Evolutionary conservation across 2,329 filamentous ascomycete genomes (phyloP).

Genomic region (Rhytidhysteron rufulum): DNA sequence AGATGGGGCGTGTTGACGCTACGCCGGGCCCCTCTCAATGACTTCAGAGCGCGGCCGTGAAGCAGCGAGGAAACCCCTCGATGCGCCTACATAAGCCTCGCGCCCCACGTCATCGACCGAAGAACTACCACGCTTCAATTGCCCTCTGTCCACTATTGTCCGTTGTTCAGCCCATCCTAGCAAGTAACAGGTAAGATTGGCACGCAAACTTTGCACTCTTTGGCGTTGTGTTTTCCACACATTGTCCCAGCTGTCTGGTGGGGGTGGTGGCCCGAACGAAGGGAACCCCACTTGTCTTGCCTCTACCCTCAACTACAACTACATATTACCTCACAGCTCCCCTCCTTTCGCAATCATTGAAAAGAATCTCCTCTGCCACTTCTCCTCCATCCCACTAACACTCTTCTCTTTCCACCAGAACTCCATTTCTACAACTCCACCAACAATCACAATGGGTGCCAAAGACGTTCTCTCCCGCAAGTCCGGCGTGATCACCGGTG

Average conservation of each 20-base stretch:
- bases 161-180: constrained; percentile 4
- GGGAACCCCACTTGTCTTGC: background rate
- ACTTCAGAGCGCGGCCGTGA: constrained; percentile 36
- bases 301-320: background rate
- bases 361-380: background rate
- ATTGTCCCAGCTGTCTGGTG: too few species aligned
- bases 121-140: constrained; percentile 10
- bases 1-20: constrained; percentile 14
- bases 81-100: constrained; percentile 11
- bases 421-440: constrained; percentile 10
- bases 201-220: constrained; percentile 6
- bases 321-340: constrained; percentile 5
- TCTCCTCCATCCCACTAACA: constrained; percentile 5
- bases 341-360: too few species aligned
- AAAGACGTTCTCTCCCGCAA: constrained; percentile 59
- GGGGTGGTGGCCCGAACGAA: too few species aligned
- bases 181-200: constrained; percentile 13
- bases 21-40: constrained; percentile 25
- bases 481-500: constrained; percentile 60
- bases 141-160: constrained; percentile 3
- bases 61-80: too few species aligned
- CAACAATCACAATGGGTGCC: too few species aligned
- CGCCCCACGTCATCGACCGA: constrained; percentile 13
- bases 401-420: constrained; percentile 3
- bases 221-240: too few species aligned